A percentile compares a stretch with the other conserved stretches of the same genome.
phyloP scores from a whole-genome alignment of 768 basidiomycete species.

The Mycena galericulata region DNA sequence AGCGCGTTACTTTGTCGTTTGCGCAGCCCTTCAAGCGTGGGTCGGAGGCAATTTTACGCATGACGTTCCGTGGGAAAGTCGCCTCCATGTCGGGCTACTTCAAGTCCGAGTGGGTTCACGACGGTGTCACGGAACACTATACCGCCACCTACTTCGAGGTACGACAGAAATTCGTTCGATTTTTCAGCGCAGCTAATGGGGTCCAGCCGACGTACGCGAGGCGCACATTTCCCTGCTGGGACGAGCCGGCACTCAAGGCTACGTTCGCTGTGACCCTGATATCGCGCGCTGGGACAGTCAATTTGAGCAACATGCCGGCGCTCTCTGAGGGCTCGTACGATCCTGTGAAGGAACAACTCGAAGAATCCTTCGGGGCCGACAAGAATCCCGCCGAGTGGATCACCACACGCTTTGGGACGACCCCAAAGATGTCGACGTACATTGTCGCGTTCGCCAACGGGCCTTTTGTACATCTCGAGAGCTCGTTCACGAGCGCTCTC shows the following conservation, averaged over 20 bases:
- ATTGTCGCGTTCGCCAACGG: slow-evolving; percentile 76
- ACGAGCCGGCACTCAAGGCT: slow-evolving; percentile 78
- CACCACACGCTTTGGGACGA: slow-evolving; percentile 67
- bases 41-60: background rate
- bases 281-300: slow-evolving; percentile 65
- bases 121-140: slow-evolving; percentile 58
- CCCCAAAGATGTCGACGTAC: slow-evolving; percentile 77
- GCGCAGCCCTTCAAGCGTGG: background rate
- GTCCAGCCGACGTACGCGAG: slow-evolving; percentile 71
- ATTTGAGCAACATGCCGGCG: no score
- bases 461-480: slow-evolving; percentile 64
- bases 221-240: slow-evolving; percentile 73
- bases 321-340: slow-evolving; percentile 50
- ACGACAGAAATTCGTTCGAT: background rate
- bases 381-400: slow-evolving; percentile 56
- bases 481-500: slow-evolving; percentile 68
- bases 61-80: slow-evolving; percentile 9
- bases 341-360: slow-evolving; percentile 18
- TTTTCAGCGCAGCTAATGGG: background rate
- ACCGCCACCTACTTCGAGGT: slow-evolving; percentile 77
- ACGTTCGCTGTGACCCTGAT: slow-evolving; percentile 68
- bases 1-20: slow-evolving; percentile 5
- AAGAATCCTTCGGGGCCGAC: slow-evolving; percentile 44
- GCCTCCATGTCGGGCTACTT: slow-evolving; percentile 51
- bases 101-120: slow-evolving; percentile 55